Evolutionary conservation across 345 rosid genomes (phyloP), one percentile per base, ranked within the genome.

Genomic region (Gossypium arboreum): DNA sequence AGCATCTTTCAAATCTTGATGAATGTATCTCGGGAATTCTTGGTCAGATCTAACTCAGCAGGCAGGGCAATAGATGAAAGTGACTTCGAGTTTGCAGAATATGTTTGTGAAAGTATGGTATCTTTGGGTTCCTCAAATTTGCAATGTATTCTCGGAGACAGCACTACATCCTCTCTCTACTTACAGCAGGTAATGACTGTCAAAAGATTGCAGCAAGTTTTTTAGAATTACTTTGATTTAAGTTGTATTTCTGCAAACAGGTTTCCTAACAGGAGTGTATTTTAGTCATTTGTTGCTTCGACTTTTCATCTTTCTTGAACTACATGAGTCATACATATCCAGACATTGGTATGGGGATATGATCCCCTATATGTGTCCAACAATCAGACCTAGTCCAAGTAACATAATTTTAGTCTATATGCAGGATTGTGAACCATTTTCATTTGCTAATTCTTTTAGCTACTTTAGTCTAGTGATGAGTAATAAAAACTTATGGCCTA

Each of bases 61-160:
- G 80, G 86, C 54, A 84, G 80, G 68, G 82, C 59, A 75, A 73
- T 89, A 50, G 90, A 87, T 71, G 98, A 92, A 77, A 92, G 72
- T 80, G 97, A 89, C 77, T 84, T 77, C 68, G 97, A 92, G 82
- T 94, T 88, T 85, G 91, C 86, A 18, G 97, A 91, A 82, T 86
- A 85, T 78, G 81, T 92, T 79, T 92, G 98, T 66, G 97, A 92
- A 86, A 92, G 97, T 79, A 80, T 92, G 94, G 95, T 87, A 62
- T 85, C 90, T 78, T 85, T 94, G 85, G 98, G 97, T 67, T 87
- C 91, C 81, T 80, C 85, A 80, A 92, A 91, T 81, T 86, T 94
- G 85, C 91, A 88, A 22, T 94, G 94, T 84, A 84, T 94, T 79
- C 79, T 85, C 22, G 81, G 83, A 9, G 92, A 92, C 74, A 82